Percentiles rank a stretch among this genome's conserved stretches.
Conservation (phyloP, 257 asterid species). For the Coffea canephora region DNA sequence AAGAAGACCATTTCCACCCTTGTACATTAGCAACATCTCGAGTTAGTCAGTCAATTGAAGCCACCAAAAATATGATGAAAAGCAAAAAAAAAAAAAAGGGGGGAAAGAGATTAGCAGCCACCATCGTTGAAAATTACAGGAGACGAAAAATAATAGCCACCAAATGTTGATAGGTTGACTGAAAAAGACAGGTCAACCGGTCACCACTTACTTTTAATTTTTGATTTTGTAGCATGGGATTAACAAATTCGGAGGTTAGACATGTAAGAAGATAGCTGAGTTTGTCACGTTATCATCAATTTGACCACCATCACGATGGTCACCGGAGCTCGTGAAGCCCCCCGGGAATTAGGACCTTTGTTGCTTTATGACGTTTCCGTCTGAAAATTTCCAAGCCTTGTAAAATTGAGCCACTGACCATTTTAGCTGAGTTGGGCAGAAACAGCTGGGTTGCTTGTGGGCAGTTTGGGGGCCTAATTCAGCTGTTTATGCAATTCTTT, state of each 20-base stretch:
- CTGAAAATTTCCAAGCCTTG: too few species aligned
- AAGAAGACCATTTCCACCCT: not conserved
- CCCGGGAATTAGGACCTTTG: too few species aligned
- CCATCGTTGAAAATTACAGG: not conserved
- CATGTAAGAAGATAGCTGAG: not conserved
- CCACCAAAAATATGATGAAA: not conserved
- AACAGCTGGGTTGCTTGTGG: too few species aligned
- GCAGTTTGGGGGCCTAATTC: too few species aligned
- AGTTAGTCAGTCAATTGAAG: not conserved
- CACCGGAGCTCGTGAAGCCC: too few species aligned
- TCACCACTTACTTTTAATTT: not conserved
- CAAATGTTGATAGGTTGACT: not conserved
- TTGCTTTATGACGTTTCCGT: too few species aligned
- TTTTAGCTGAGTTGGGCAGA: too few species aligned
- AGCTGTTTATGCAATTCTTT: too few species aligned
- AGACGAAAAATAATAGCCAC: not conserved
- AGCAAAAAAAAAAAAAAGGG: not conserved
- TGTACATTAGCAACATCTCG: not conserved
- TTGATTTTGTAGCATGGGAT: not conserved
- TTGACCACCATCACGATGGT: not conserved
- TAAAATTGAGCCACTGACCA: too few species aligned
- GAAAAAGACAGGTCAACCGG: not conserved
- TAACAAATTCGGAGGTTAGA: not conserved
- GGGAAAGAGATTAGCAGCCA: not conserved
- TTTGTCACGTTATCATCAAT: not conserved